These are phyloP conservation scores for Ophiostoma montium DNA, from an alignment of 2,329 filamentous ascomycete species.

Conservation along the genomic window DNA sequence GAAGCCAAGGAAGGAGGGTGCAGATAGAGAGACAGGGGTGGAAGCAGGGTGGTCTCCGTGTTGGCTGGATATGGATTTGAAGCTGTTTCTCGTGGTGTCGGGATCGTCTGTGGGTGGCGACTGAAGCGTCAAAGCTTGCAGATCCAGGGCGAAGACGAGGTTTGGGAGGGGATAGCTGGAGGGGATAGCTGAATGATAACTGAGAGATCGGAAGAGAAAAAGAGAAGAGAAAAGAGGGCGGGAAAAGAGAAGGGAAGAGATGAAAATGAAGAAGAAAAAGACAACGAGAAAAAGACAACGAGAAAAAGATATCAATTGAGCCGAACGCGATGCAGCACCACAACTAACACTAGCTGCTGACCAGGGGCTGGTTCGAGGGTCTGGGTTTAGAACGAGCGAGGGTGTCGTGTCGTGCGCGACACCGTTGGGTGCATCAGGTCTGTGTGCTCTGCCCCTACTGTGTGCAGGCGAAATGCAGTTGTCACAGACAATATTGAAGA, in stretches of 20 bases:
- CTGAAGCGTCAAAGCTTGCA: no score
- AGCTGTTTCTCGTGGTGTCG: no score
- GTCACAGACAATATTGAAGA: no score
- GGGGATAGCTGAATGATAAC: background rate
- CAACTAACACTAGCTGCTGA: background rate
- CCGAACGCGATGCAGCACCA: no score
- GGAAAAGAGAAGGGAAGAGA: no score
- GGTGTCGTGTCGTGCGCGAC: no score
- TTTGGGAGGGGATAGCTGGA: background rate
- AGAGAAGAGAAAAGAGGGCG: background rate
- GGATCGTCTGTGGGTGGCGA: no score
- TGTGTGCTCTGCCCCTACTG: background rate
- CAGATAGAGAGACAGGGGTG: background rate
- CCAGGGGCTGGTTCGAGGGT: background rate
- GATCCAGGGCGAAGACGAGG: background rate
- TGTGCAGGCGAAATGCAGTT: no score
- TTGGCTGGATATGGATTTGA: no score
- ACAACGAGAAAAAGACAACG: background rate
- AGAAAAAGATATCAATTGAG: no score
- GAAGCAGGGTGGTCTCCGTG: background rate
- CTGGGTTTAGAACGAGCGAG: no score
- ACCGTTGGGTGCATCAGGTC: slow-evolving; percentile 1
- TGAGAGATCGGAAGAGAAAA: background rate
- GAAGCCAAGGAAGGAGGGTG: slow-evolving; percentile 7
- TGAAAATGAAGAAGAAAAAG: background rate